A percentile compares a stretch with the other conserved stretches of the same genome.
Evolutionary conservation across 352 stramenopile genomes (phyloP).

Genomic region (Phytophthora fragariaefolia): DNA sequence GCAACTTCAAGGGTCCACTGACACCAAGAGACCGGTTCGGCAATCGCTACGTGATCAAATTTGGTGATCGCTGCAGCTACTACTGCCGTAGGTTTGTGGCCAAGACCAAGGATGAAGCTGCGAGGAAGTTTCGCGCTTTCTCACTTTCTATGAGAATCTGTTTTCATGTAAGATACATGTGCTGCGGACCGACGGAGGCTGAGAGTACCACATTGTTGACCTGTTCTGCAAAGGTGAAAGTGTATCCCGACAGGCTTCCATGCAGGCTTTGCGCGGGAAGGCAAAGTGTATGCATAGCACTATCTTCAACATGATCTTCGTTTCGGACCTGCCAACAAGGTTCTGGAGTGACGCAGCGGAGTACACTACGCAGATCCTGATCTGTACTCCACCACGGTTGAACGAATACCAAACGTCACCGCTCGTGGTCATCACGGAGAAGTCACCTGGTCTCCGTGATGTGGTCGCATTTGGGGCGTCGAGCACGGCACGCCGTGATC

Average conservation of each 20-base stretch:
- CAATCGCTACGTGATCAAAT: too few relatives aligned
- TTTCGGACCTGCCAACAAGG: constrained; percentile 14
- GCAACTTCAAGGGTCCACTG: background rate
- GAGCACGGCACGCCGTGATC: background rate
- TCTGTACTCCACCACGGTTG: background rate
- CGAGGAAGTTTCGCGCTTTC: constrained; percentile 9
- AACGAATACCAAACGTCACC: background rate
- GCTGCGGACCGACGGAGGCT: background rate
- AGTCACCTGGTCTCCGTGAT: background rate
- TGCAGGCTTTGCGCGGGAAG: constrained; percentile 36
- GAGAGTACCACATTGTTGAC: too few relatives aligned
- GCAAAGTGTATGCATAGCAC: constrained; percentile 37
- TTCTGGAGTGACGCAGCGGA: constrained; percentile 31
- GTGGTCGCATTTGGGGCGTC: background rate
- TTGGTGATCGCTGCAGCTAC: constrained; percentile 19
- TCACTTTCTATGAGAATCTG: constrained; percentile 13
- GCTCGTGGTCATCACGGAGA: background rate
- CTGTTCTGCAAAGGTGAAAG: too few relatives aligned
- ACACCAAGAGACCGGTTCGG: background rate
- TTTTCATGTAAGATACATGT: background rate
- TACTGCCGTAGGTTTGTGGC: constrained; percentile 19
- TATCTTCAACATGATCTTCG: constrained; percentile 22
- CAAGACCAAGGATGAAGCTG: constrained; percentile 20
- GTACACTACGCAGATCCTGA: constrained; percentile 31
- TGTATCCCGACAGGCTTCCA: constrained; percentile 21